Percentiles rank a stretch among this genome's conserved stretches.
Evolutionary conservation across 805 yeast genomes (phyloP).

Genomic region (Saturnispora kantuleensis): DNA sequence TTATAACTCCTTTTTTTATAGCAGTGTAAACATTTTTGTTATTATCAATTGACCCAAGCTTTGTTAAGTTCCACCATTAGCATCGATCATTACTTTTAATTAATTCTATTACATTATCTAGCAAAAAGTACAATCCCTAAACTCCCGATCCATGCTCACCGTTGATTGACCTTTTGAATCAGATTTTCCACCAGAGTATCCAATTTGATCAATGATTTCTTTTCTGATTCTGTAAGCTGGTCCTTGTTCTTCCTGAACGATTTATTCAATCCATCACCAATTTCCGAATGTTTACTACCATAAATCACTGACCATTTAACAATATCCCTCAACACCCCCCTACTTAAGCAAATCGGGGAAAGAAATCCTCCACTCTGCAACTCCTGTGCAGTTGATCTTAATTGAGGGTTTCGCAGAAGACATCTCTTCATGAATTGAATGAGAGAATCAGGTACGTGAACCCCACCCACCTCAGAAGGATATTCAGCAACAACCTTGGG

Average conservation of each 20-base stretch:
- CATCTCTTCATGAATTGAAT: slow-evolving; percentile 67
- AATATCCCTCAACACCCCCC: slow-evolving; percentile 55
- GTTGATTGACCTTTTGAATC: slow-evolving; percentile 7
- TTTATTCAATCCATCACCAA: slow-evolving; percentile 3
- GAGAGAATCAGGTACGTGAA: slow-evolving; percentile 28
- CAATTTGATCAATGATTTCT: slow-evolving; percentile 2
- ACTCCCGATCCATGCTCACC: neutral
- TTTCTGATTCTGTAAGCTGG: slow-evolving; percentile 2
- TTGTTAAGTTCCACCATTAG: neutral
- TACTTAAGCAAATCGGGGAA: slow-evolving; percentile 64
- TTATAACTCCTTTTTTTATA: slow-evolving; percentile 13
- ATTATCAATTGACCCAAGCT: neutral
- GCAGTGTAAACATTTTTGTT: neutral
- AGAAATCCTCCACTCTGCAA: slow-evolving; percentile 56
- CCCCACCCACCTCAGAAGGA: slow-evolving; percentile 33
- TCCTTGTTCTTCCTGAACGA: neutral
- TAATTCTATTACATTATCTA: too few species aligned
- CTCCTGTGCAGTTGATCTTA: slow-evolving; percentile 55
- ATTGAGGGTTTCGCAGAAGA: slow-evolving; percentile 56
- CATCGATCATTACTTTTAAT: neutral
- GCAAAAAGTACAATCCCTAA: neutral
- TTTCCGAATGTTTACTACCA: slow-evolving; percentile 40
- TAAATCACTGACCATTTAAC: slow-evolving; percentile 69
- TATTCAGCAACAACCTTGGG: slow-evolving; percentile 64
- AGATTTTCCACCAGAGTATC: slow-evolving; percentile 9